Evolutionary conservation across 2,329 filamentous ascomycete species (phyloP).

Genomic region (Sarocladiaceae sp.): DNA sequence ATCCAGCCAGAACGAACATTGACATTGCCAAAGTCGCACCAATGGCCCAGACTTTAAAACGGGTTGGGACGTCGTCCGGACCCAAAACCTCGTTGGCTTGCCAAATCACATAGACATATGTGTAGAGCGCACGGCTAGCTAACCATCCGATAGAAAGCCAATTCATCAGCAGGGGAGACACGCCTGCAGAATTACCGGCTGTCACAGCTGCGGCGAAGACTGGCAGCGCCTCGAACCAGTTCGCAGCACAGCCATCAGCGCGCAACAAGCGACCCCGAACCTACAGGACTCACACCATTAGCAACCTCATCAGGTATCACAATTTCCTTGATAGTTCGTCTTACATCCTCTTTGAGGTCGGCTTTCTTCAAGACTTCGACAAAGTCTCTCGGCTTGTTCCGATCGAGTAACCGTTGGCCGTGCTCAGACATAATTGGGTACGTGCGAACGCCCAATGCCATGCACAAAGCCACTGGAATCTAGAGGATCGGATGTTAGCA

Average conservation of each 20-base stretch:
- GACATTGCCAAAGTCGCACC: neutral
- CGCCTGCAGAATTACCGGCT: neutral
- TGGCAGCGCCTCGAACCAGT: neutral
- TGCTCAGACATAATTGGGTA: neutral
- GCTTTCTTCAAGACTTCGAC: neutral
- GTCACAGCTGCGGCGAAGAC: neutral
- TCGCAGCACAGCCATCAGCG: neutral
- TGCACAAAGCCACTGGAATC: neutral
- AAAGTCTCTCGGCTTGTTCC: neutral
- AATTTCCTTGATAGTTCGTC: neutral
- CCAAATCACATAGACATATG: neutral
- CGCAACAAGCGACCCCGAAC: neutral
- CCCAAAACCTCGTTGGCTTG: neutral
- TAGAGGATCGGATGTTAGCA: neutral
- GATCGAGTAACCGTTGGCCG: neutral
- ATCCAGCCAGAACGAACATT: neutral
- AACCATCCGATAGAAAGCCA: neutral
- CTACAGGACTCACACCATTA: neutral
- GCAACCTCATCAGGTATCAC: neutral
- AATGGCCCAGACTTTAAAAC: neutral
- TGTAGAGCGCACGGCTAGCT: neutral
- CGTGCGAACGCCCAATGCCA: neutral
- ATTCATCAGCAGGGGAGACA: neutral
- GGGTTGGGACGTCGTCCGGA: neutral
- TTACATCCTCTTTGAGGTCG: neutral